Base-by-base conservation (phyloP, 1,284 basidiomycete species). In the Megacollybia platyphylla region DNA sequence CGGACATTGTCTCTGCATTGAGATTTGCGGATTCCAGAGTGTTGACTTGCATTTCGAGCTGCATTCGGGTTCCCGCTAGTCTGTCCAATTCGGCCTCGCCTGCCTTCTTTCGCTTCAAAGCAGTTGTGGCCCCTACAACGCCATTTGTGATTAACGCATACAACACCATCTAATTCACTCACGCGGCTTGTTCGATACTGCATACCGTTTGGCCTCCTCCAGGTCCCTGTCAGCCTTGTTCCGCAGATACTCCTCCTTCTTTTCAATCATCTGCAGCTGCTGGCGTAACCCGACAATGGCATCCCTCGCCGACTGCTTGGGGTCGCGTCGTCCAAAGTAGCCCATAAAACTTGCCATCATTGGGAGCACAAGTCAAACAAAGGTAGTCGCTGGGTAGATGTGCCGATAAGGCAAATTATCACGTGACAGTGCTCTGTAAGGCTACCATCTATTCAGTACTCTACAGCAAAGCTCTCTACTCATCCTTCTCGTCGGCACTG, bases 11-110 rank as follows among this genome's bases (percentile, higher is more conserved):
- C 73, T 97, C 93, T 56, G 90, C 85, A 63, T 99, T 98, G 65
- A 98, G 78, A 68, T 97, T 98, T 40, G 96, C 96, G 15, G 87
- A 91, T 64, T 98, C 96, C 45, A 98, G 79, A 27, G 94, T 94
- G 63, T 96, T 94, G 49, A 98, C 83, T 68, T 98, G 96, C 54
- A 88, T 86, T 67, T 97, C 94, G 40, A 99, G 75, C 51, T 97
- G 96, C 64, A 97, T 65, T 52, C 90, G 77, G 46, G 85, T 88
- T 8, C 89, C 90, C 40, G 84, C 78, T 51, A 98, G 68, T 51
- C 84, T 73, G 52, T 97, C 91, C 44, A 97, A 71, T 60, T 98
- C 91, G 42, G 73, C 62, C 63, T 98, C 94, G 56, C 78, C 81
- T 50, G 80, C 74, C 66, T 97, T 97, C 81, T 97, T 97, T 65